Evolutionary conservation across 2,329 filamentous ascomycete species (phyloP), one percentile per base, ranked within the genome.

Genomic region (Hypoxylon sp.): DNA sequence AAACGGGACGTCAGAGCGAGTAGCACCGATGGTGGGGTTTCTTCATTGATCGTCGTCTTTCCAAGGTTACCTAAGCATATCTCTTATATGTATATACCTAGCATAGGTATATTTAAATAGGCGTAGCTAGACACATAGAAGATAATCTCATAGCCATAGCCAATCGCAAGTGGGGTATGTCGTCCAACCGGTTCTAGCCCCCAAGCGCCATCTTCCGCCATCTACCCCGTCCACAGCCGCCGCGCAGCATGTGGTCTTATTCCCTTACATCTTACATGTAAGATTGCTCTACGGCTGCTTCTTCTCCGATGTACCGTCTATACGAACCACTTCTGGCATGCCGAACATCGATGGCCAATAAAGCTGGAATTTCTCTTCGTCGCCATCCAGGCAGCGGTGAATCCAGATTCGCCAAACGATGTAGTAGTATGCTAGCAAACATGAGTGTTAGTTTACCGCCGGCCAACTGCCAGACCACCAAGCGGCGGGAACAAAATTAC

Each of bases 381-480:
- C 84, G 3, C 88, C 87, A 65, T 93, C 91, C 51, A 95, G 79
- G 70, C 91, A 93, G 65, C 90, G 88, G 41, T 91, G 86, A 17
- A 95, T 82, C 89, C 91, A 94, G 24, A 94, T 88, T 3, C 91
- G 90, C 92, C 92, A 96, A 13, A 88, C 81, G 69, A 96, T 92
- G 74, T 94, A 93, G 73, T 90, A 91, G 76, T 96, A 96, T 15
- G 92, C 92, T 75, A 41, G 32, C n/a, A 54, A 49, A 41, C 20
- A 10, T 11, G 24, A 6, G 49, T 47, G 61, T 71, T 62, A 71
- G 70, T 17, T 28, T 46, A 47, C 44, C 44, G 44, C 44, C 24
- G 22, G 44, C 24, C 44, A n/a, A n/a, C 17, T 47, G 22, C 44
- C 28, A 26, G 20, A 32, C 28, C 7, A 19, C 19, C 11, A 8